These are phyloP conservation scores for Diaporthe citriasiana DNA, from an alignment of 2,329 filamentous ascomycete genomes.

Conservation along the genomic window DNA sequence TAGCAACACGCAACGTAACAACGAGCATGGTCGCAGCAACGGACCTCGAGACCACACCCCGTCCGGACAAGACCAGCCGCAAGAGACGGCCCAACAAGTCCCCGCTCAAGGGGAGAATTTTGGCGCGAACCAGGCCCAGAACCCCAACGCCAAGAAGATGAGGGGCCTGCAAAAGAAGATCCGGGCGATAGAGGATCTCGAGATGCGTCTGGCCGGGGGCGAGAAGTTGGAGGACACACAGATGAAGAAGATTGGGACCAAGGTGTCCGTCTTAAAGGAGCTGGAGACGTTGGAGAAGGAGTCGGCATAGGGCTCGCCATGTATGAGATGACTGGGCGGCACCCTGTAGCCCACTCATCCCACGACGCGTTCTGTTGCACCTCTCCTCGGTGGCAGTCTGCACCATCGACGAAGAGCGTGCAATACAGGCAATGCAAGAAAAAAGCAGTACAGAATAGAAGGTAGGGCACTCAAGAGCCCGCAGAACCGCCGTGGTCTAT, in stretches of 20 bases:
- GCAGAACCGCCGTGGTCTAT: conserved; percentile 6
- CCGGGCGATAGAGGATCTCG: conserved; percentile 95
- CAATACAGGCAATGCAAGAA: background rate
- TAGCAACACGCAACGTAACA: conserved; percentile 62
- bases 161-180: conserved; percentile 96
- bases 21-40: conserved; percentile 39
- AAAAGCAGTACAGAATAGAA: background rate
- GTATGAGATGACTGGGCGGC: background rate
- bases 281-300: conserved; percentile 71
- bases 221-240: conserved; percentile 99
- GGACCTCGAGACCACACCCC: conserved; percentile 49
- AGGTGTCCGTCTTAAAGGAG: conserved; percentile 86
- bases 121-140: conserved; percentile 62
- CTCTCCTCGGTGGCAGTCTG: conserved; percentile 8
- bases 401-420: background rate
- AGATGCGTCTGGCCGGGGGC: conserved; percentile 93
- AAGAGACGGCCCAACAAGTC: conserved; percentile 45
- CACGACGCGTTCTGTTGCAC: background rate
- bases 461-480: background rate
- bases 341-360: background rate
- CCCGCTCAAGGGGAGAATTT: conserved; percentile 53
- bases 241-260: conserved; percentile 97
- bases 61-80: conserved; percentile 49
- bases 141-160: conserved; percentile 93
- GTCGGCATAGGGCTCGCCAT: conserved; percentile 6